A percentile compares a stretch with the other conserved stretches of the same genome.
Evolutionary conservation across 768 basidiomycete species (phyloP).

Genomic region (Pulveroboletus sp.): DNA sequence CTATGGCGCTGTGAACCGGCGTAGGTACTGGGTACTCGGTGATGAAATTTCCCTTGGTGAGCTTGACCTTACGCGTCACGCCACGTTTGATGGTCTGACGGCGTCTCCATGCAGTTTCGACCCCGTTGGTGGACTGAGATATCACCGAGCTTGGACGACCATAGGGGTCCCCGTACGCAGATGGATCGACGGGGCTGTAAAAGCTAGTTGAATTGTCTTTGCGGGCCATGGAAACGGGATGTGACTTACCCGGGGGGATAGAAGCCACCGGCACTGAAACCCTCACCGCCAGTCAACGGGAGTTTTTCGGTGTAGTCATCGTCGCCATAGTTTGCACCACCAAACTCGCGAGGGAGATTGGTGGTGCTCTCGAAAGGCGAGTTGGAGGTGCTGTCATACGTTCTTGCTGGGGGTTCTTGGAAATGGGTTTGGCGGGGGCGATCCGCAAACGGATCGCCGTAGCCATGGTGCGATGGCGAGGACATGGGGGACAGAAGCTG

Average conservation of each 20-base stretch:
- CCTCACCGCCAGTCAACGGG: constrained; percentile 60
- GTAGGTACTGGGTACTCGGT: constrained; percentile 86
- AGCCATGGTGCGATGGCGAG: constrained; percentile 30
- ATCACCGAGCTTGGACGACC: constrained; percentile 47
- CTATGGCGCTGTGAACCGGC: constrained; percentile 76
- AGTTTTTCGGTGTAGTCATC: constrained; percentile 75
- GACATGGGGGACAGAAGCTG: constrained; percentile 18
- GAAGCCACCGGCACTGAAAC: constrained; percentile 51
- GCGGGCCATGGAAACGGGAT: neutral
- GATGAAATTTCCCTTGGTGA: constrained; percentile 91
- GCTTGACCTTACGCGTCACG: constrained; percentile 90
- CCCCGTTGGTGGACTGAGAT: constrained; percentile 51
- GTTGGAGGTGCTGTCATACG: constrained; percentile 36
- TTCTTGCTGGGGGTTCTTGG: constrained; percentile 52
- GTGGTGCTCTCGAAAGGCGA: constrained; percentile 56
- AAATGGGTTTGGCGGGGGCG: constrained; percentile 52
- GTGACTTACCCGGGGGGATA: constrained; percentile 69
- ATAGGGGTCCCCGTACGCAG: constrained; percentile 65
- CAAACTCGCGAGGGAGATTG: constrained; percentile 51
- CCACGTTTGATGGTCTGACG: constrained; percentile 91
- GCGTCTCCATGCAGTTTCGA: constrained; percentile 61
- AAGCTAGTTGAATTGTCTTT: constrained; percentile 1
- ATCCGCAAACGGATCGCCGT: constrained; percentile 72
- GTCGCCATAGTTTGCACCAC: constrained; percentile 45
- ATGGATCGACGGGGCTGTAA: constrained; percentile 49